Evolutionary conservation across 305 asterid species (phyloP).

Genomic region (Lippia alba): DNA sequence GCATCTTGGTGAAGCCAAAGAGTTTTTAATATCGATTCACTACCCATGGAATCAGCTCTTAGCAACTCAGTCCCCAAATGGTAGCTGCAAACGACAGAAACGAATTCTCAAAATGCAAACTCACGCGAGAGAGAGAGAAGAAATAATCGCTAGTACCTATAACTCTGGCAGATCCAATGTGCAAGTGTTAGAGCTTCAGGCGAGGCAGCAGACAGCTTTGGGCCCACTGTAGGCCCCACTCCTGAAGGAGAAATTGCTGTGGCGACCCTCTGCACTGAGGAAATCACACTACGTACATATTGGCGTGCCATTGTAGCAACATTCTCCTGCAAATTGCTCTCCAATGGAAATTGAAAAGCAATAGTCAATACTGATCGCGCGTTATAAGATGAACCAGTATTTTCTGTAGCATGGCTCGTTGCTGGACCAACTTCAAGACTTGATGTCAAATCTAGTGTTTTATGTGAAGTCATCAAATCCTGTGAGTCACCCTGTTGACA

Average conservation of each 20-base stretch:
- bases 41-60: constrained; percentile 43
- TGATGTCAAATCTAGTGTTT: constrained; percentile 71
- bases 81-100: constrained; percentile 47
- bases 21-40: constrained; percentile 61
- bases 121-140: background rate
- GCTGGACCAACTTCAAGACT: constrained; percentile 68
- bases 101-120: background rate
- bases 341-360: constrained; percentile 83
- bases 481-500: constrained; percentile 46
- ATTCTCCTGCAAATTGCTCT: constrained; percentile 64
- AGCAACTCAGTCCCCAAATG: constrained; percentile 71
- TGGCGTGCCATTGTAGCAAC: constrained; percentile 77
- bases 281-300: constrained; percentile 71
- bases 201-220: constrained; percentile 61
- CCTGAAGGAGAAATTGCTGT: constrained; percentile 75
- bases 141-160: constrained; percentile 42
- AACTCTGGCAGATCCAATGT: constrained; percentile 84
- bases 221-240: constrained; percentile 49
- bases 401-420: constrained; percentile 41
- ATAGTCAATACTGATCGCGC: constrained; percentile 73
- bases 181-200: constrained; percentile 79
- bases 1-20: constrained; percentile 90
- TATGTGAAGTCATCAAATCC: constrained; percentile 47
- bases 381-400: constrained; percentile 41
- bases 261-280: constrained; percentile 82